A percentile compares a stretch with the other conserved stretches of the same genome.
These are phyloP conservation scores for Multifurca ochricompacta DNA, from an alignment of 768 basidiomycete species.

Conservation along the genomic window DNA sequence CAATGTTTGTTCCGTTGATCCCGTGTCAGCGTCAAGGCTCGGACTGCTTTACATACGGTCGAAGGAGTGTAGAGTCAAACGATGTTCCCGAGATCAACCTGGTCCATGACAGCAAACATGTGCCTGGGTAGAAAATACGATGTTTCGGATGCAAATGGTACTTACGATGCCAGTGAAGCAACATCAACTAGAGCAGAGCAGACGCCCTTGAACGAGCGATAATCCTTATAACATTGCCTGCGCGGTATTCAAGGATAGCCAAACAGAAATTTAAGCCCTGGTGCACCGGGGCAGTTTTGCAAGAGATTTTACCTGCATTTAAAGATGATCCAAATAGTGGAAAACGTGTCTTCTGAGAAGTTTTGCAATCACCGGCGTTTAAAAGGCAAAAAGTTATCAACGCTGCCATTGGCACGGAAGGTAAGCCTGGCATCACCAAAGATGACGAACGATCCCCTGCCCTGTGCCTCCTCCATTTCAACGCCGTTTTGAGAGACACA, in stretches of 20 bases:
- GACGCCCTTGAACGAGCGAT: slow-evolving; percentile 31
- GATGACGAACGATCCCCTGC: no score
- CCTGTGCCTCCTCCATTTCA: no score
- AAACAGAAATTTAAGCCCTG: slow-evolving; percentile 28
- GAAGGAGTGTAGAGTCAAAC: no score
- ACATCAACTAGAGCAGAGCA: slow-evolving; percentile 28
- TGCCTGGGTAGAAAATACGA: background rate
- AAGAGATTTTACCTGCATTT: no score
- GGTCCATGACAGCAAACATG: slow-evolving; percentile 23
- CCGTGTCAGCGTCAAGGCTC: no score
- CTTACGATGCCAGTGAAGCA: slow-evolving; percentile 29
- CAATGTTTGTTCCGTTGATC: no score
- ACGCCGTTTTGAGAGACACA: no score
- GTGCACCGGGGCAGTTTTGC: slow-evolving; percentile 32
- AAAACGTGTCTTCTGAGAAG: no score
- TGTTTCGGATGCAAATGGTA: background rate
- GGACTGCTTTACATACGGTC: no score
- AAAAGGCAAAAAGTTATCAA: slow-evolving; percentile 13
- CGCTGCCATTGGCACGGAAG: slow-evolving; percentile 21
- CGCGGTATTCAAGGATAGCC: slow-evolving; percentile 27
- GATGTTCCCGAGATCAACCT: no score
- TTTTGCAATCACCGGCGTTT: slow-evolving; percentile 36
- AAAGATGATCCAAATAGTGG: no score
- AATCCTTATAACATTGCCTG: slow-evolving; percentile 22
- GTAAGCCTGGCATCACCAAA: slow-evolving; percentile 12